Base-by-base conservation (phyloP, 2,329 filamentous ascomycete species). In the Diplodia sapinea region DNA sequence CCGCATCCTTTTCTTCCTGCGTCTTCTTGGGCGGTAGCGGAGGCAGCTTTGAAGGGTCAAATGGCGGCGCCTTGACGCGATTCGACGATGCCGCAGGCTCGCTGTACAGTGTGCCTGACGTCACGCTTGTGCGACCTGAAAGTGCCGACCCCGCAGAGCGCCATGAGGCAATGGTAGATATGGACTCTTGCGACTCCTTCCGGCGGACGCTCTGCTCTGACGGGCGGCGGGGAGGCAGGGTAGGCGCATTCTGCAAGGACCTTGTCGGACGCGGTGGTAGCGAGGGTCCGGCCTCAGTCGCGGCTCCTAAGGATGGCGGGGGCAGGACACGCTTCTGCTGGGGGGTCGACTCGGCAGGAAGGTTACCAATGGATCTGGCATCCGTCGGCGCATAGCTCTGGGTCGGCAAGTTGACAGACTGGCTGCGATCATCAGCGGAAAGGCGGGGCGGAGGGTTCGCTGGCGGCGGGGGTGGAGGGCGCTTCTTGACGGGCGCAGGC, bases 21-120 rank as follows among this genome's bases (percentile, higher is more conserved):
- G 77, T 73, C 65, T 78, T 76, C 71, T 83, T 86, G 0, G 84
- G 81, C 59, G 86, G 86, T 43, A 88, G 77, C 36, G 83, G 79
- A 63, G 87, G 87, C 11, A 88, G 76, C 47, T 82, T 81, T 15
- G 82, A 75, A 59, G 86, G 83, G 69, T 86, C 85, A 77, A 84
- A 89, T 56, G 83, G 82, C 11, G 87, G 87, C 6, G 87, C 85
- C 72, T 83, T 82, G 57, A 85, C 77, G 75, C 29, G 76, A 71
- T 47, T 73, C 70, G 23, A 74, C 77, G 29, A 77, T 73, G 29
- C 70, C 75, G 68, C 74, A 75, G 38, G 75, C 73, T 43, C 73
- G 76, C 47, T 74, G 73, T 43, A 72, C 75, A 77, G 76, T n/a
- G 73, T 76, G 64, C 72, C 70, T 33, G 59, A 63, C 43, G 75